A percentile compares a stretch with the other conserved stretches of the same genome.
Evolutionary conservation across 306 rosid species (phyloP).

Genomic region (Rosa multiflora): DNA sequence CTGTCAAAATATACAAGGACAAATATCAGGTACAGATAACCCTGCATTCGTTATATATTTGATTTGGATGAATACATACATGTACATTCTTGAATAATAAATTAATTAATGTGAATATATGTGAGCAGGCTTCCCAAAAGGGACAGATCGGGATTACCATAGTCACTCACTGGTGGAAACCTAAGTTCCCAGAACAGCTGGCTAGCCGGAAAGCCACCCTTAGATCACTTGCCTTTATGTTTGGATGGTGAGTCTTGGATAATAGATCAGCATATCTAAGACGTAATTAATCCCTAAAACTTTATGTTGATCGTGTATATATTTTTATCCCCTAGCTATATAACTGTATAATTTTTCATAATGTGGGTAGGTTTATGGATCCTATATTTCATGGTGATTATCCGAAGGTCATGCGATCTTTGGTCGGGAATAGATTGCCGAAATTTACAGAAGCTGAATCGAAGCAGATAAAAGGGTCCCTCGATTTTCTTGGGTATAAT

Average conservation of each 20-base stretch:
- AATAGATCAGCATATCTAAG: too few relatives aligned
- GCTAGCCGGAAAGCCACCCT: slow-evolving; percentile 44
- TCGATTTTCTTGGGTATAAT: slow-evolving; percentile 47
- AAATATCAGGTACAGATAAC: slow-evolving; percentile 42
- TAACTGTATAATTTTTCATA: background rate
- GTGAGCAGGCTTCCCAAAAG: slow-evolving; percentile 33
- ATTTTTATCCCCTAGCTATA: too few relatives aligned
- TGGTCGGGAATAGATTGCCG: slow-evolving; percentile 37
- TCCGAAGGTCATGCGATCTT: slow-evolving; percentile 34
- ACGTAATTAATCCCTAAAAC: background rate
- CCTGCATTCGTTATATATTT: background rate
- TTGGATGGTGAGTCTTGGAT: background rate
- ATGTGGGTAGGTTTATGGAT: slow-evolving; percentile 34
- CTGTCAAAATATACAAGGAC: slow-evolving; percentile 41
- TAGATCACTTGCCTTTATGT: slow-evolving; percentile 16
- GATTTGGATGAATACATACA: background rate
- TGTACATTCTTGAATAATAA: background rate
- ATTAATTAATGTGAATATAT: background rate
- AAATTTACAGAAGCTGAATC: slow-evolving; percentile 32
- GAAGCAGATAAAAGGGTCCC: slow-evolving; percentile 32
- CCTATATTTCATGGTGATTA: slow-evolving; percentile 40
- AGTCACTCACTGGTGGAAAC: slow-evolving; percentile 48
- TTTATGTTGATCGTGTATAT: too few relatives aligned
- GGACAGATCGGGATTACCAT: slow-evolving; percentile 61
- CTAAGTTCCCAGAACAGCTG: slow-evolving; percentile 37